Conservation (phyloP, 148 eudicot genomes). For the Camellia sinensis region DNA sequence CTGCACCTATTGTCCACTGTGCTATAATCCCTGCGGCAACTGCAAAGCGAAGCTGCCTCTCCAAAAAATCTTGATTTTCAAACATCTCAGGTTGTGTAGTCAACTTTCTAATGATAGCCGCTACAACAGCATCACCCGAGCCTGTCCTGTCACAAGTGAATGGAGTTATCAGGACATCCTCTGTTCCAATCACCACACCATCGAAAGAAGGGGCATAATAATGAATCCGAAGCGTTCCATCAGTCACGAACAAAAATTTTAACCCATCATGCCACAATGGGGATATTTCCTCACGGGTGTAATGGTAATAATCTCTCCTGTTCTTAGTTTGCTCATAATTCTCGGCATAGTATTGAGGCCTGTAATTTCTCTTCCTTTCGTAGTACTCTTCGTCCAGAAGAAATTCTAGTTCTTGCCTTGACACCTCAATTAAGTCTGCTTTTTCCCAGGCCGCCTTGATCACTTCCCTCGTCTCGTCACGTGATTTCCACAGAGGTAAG, state of each 20-base stretch:
- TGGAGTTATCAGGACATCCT: slow-evolving; percentile 89
- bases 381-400: slow-evolving; percentile 75
- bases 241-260: slow-evolving; percentile 81
- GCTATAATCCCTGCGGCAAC: slow-evolving; percentile 83
- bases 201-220: slow-evolving; percentile 71
- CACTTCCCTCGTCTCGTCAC: slow-evolving; percentile 63
- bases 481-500: slow-evolving; percentile 79
- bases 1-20: slow-evolving; percentile 88
- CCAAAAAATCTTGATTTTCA: slow-evolving; percentile 47
- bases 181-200: slow-evolving; percentile 86
- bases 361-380: slow-evolving; percentile 60
- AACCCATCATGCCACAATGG: slow-evolving; percentile 83
- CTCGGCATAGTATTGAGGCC: slow-evolving; percentile 76
- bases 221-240: slow-evolving; percentile 84
- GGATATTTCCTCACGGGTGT: slow-evolving; percentile 69
- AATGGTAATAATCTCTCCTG: slow-evolving; percentile 72
- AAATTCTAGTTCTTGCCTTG: slow-evolving; percentile 78
- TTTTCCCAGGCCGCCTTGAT: slow-evolving; percentile 79
- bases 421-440: slow-evolving; percentile 74
- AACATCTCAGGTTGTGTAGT: slow-evolving; percentile 65
- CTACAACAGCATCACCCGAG: slow-evolving; percentile 92
- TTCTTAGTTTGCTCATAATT: slow-evolving; percentile 54
- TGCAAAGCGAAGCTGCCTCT: slow-evolving; percentile 79
- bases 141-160: slow-evolving; percentile 91
- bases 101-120: slow-evolving; percentile 86